Percentiles rank a stretch among this genome's conserved stretches.
phyloP scores from a whole-genome alignment of 1,284 basidiomycete species.

The Cutaneotrichosporon curvatum region DNA sequence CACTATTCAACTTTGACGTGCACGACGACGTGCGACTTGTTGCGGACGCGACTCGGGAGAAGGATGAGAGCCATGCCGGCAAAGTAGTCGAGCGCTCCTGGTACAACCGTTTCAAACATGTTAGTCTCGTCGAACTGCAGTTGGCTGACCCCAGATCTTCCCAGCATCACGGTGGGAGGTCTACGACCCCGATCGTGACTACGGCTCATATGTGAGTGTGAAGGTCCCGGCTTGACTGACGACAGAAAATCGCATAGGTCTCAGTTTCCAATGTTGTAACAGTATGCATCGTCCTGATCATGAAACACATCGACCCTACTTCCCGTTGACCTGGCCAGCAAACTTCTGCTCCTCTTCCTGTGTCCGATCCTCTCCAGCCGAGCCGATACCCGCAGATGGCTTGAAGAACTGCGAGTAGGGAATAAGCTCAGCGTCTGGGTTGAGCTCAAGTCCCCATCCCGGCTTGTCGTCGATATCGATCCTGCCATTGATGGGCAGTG shows the following conservation, averaged over 20 bases:
- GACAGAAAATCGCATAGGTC: slow-evolving; percentile 11
- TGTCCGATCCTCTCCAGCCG: slow-evolving; percentile 24
- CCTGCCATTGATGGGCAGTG: slow-evolving; percentile 49
- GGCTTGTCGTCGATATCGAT: slow-evolving; percentile 48
- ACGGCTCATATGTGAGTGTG: slow-evolving; percentile 61
- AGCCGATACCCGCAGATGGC: slow-evolving; percentile 27
- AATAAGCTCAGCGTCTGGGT: slow-evolving; percentile 47
- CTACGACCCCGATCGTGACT: slow-evolving; percentile 84
- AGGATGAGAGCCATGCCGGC: slow-evolving; percentile 97
- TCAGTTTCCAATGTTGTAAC: neutral
- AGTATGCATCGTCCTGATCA: neutral
- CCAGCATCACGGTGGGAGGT: slow-evolving; percentile 93
- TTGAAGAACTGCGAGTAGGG: slow-evolving; percentile 42
- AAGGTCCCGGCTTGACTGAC: neutral
- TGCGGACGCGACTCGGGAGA: slow-evolving; percentile 92
- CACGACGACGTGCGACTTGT: slow-evolving; percentile 95
- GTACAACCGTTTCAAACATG: slow-evolving; percentile 87
- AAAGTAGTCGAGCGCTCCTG: slow-evolving; percentile 96
- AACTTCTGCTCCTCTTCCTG: slow-evolving; percentile 13
- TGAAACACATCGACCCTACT: neutral
- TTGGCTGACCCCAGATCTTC: slow-evolving; percentile 60
- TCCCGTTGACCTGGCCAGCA: slow-evolving; percentile 9
- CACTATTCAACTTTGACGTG: slow-evolving; percentile 97
- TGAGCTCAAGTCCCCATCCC: slow-evolving; percentile 52
- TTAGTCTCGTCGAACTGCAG: slow-evolving; percentile 15